Evolutionary conservation across 208 protist species (phyloP), one percentile per base, ranked within the genome.

Genomic region (Leishmania major): DNA sequence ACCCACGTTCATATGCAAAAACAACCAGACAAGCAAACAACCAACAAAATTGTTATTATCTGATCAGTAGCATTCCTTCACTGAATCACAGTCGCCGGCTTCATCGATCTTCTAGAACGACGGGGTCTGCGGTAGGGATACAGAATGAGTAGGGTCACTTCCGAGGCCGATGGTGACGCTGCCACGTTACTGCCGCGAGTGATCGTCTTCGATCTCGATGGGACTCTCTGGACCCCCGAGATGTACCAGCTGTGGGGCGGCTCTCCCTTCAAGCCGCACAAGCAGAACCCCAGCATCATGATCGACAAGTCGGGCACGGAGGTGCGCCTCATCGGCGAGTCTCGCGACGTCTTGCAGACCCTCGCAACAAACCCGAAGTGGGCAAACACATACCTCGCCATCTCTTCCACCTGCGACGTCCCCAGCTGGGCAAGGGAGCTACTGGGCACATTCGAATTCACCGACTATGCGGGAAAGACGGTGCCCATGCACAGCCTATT

Each of bases 201-300:
- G 40, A 95, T 98, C 83, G 94, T 96, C 64, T 97, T 97, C 75
- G 96, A 98, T 72, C 91, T 98, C 40, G 96, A 98, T 79, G 96
- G 94, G 17, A 98, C 96, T 3, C 84, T 98, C 5, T 98, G 96
- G 94, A 71, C 89, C 25, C 96, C 96, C 0, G 94, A 98, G 84
- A 97, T 98, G 96, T 98, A 97, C 71, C 83, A 98, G 78, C 85
- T 97, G 11, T 89, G 80, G 80, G 93, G 94, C 53, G 96, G 96
- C 17, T 78, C 92, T 0, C 96, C 96, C 3, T 98, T 98, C 84
- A 87, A 60, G 60, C 55, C 80, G 11, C 83, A 94, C 75, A 66
- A 64, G 11, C 86, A 74, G 0, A 77, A 96, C 78, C 77, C 72
- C 43, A 89, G 82, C 80, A 60, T 86, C 53, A 89, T 95, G 84